A percentile compares a stretch with the other conserved stretches of the same genome.
Conservation (phyloP, 2,329 filamentous ascomycete genomes). For the Nemania bipapillata region DNA sequence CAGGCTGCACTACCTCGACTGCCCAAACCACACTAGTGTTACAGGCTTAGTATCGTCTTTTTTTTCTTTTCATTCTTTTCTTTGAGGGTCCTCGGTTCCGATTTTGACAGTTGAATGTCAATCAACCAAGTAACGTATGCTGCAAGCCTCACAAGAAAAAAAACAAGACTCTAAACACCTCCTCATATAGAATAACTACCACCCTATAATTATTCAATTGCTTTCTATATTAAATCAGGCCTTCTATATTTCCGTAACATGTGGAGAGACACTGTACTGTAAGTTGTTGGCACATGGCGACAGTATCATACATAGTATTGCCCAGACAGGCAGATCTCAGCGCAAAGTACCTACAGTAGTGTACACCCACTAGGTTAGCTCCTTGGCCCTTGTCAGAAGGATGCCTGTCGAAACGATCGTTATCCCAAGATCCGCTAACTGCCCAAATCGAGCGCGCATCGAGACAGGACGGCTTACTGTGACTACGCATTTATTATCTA, state of each 20-base stretch:
- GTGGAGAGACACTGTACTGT: not conserved
- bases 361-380: not conserved
- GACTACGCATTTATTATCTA: conserved; percentile 5
- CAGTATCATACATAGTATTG: no score
- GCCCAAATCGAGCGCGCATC: not conserved
- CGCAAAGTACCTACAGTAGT: not conserved
- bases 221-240: not conserved
- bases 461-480: conserved; percentile 32
- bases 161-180: not conserved
- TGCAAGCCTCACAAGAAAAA: not conserved
- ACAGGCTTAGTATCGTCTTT: conserved; percentile 25
- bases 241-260: not conserved
- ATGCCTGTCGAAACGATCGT: conserved; percentile 32
- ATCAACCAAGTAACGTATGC: not conserved
- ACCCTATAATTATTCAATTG: not conserved
- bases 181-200: not conserved
- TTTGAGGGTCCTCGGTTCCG: not conserved
- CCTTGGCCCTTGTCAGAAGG: conserved; percentile 15
- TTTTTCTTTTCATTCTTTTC: conserved; percentile 3
- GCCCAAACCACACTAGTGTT: conserved; percentile 39
- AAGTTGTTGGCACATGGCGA: no score
- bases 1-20: conserved; percentile 13
- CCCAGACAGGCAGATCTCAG: not conserved
- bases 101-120: not conserved
- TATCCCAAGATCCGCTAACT: conserved; percentile 16